Evolutionary conservation across 148 eudicot genomes (phyloP).

Genomic region (Cornus florida): DNA sequence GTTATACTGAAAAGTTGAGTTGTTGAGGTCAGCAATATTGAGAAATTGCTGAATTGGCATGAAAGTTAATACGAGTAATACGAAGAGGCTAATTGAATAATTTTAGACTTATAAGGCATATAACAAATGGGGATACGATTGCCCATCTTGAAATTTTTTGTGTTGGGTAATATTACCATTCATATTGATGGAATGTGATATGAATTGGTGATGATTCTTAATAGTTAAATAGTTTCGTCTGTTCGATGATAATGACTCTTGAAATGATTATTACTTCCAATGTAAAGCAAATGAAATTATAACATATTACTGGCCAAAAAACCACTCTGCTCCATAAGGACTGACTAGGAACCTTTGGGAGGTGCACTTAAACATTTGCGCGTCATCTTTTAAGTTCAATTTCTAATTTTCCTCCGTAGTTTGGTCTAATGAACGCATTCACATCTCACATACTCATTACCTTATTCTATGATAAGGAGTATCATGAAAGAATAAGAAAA

Average conservation of each 20-base stretch:
- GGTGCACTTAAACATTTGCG: neutral
- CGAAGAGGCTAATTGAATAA: neutral
- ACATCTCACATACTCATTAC: neutral
- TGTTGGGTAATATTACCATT: neutral
- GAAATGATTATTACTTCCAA: neutral
- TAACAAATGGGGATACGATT: neutral
- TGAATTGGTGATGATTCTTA: neutral
- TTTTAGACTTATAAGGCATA: neutral
- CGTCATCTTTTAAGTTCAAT: no score
- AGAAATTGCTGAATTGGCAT: neutral
- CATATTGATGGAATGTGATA: neutral
- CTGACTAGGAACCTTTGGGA: neutral
- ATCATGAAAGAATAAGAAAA: no score
- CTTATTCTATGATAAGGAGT: no score
- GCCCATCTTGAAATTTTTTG: neutral
- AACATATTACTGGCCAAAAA: neutral
- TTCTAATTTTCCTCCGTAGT: neutral
- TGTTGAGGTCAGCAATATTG: neutral
- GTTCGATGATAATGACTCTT: neutral
- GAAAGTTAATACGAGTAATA: neutral
- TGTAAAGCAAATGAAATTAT: neutral
- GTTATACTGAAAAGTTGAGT: neutral
- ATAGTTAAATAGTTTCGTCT: neutral
- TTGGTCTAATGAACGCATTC: no score
- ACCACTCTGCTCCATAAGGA: neutral